These are phyloP conservation scores for Brassica hybrid DNA, from an alignment of 441 rosid genomes.

Conservation along the genomic window DNA sequence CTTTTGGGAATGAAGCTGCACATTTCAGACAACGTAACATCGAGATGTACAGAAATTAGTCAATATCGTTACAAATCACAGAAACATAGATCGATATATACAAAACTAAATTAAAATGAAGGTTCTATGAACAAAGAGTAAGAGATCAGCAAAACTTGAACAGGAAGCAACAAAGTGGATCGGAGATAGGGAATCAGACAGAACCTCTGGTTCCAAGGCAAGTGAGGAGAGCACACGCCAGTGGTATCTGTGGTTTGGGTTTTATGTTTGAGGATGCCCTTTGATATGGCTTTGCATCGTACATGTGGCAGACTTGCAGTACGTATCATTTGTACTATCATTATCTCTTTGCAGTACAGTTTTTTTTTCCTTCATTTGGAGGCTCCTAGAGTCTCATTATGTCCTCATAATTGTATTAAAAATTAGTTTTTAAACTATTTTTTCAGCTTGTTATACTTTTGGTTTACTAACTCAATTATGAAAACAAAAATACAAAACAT, in stretches of 20 bases:
- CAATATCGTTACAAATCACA: slow-evolving; percentile 14
- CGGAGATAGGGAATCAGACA: slow-evolving; percentile 24
- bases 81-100: not conserved
- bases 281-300: slow-evolving; percentile 11
- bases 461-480: not conserved
- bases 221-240: slow-evolving; percentile 47
- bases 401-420: slow-evolving; percentile 21
- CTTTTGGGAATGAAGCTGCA: slow-evolving; percentile 34
- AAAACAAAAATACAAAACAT: not conserved
- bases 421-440: not conserved
- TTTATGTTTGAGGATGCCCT: slow-evolving; percentile 11
- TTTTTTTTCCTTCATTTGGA: not conserved
- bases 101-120: not conserved
- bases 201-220: slow-evolving; percentile 26
- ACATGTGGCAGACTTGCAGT: slow-evolving; percentile 39
- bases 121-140: not conserved
- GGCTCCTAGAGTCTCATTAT: slow-evolving; percentile 7
- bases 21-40: slow-evolving; percentile 28
- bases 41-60: not conserved
- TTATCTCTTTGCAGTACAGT: slow-evolving; percentile 38
- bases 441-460: not conserved
- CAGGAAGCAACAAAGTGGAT: slow-evolving; percentile 5
- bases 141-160: not conserved
- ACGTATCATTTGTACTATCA: slow-evolving; percentile 37
- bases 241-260: slow-evolving; percentile 21